phyloP scores from a whole-genome alignment of 1,139 yeast genomes.

The Suhomyces chickasaworum region DNA sequence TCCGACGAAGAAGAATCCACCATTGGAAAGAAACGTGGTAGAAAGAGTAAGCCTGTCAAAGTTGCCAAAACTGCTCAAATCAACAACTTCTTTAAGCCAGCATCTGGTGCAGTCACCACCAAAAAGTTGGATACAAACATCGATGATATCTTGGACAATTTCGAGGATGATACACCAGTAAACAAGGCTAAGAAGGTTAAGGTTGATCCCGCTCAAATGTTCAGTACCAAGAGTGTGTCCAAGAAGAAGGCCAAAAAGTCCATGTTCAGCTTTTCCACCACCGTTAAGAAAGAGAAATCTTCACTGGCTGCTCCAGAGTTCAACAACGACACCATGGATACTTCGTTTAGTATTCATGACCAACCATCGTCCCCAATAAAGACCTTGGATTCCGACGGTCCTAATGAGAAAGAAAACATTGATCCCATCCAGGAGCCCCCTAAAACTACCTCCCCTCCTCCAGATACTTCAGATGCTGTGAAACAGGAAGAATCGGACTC shows the following conservation, averaged over 20 bases:
- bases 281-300: constrained; percentile 23
- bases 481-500: constrained; percentile 44
- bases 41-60: constrained; percentile 39
- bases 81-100: constrained; percentile 55
- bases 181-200: constrained; percentile 27
- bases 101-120: constrained; percentile 33
- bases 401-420: constrained; percentile 12
- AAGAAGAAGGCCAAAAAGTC: constrained; percentile 18
- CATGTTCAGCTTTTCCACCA: constrained; percentile 32
- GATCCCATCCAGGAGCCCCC: constrained; percentile 8
- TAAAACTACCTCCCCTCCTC: not conserved
- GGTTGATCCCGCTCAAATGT: constrained; percentile 15
- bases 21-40: constrained; percentile 32
- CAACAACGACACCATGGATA: constrained; percentile 11
- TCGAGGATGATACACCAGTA: constrained; percentile 27
- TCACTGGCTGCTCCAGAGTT: constrained; percentile 13
- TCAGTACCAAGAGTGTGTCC: constrained; percentile 9
- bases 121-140: constrained; percentile 39
- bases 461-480: not conserved
- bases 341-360: constrained; percentile 14
- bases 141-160: constrained; percentile 51
- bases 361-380: constrained; percentile 19
- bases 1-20: constrained; percentile 53
- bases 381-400: constrained; percentile 8
- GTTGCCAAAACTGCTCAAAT: constrained; percentile 54